Base-by-base conservation (phyloP, 1,139 yeast genomes). In the Diutina rugosa region DNA sequence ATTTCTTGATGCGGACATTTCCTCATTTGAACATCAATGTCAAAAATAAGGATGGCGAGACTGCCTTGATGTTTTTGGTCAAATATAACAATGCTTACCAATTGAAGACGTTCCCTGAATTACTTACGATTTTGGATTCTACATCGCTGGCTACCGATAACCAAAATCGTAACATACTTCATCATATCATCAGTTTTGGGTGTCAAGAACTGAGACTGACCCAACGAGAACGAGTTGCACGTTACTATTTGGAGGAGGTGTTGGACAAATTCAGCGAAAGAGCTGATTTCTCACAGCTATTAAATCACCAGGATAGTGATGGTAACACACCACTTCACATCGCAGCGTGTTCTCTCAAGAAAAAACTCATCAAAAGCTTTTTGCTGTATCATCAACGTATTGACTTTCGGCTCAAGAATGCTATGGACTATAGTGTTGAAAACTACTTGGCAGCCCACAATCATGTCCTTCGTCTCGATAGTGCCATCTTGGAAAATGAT, bases 321-420 rank as follows among this genome's bases (percentile, higher is more conserved):
- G 98, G 98, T 0, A 90, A 91, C 66, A 88, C 97, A 0, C 96
- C 96, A 0, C 74, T 90, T 57, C 96, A 91, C 64, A 78, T 91
- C 53, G 86, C 93, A 35, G 87, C 95, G 1, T 80, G 82, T 57
- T 82, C 86, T 64, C 80, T 86, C 52, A 89, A 93, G 57, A 81
- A 84, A 62, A 83, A 84, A 64, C 83, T 93, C 60, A 86, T 88
- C 63, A 84, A 85, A 61, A 83, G 87, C 1, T 74, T 93, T 56
- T 71, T 90, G 16, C 79, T 81, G 48, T 85, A 87, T 68, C 88
- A 86, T 61, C 93, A 91, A 14, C 79, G 82, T 58, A 79, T 87
- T 26, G 85, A 86, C 62, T 73, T 76, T 57, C 60, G 65, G 10
- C 74, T 90, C 51, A 78, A 82, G 49, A 91, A 93, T 68, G 79